Evolutionary conservation across 495 filamentous ascomycete genomes (phyloP), one percentile per base, ranked within the genome.

Genomic region (Pyronema omphalodes): DNA sequence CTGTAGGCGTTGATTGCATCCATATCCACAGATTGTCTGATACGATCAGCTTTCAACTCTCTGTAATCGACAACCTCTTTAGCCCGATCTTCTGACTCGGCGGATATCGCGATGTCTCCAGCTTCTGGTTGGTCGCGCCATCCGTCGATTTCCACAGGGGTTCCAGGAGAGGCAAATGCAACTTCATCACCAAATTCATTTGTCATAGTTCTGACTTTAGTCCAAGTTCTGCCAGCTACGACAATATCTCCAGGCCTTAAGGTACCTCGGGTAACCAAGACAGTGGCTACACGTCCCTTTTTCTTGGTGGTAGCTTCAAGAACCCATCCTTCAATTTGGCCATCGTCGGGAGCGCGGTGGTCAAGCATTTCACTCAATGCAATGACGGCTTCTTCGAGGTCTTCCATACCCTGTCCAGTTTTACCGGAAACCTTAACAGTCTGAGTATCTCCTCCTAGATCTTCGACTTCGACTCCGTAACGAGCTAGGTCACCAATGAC

Each of bases 391-490:
- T 96, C 93, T 69, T 95, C 93, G 14, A 99, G 73, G 50, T 93
- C 86, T 5, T 78, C 68, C 81, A 99, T 94, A 52, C 93, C 93
- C 62, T 82, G 73, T 17, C 93, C 93, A 0, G 89, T 94, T 70
- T 89, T 96, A 19, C 89, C 93, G 62, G 84, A 91, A 15, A 96
- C 88, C 49, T 73, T 76, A 29, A 96, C 86, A 9, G 83, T 85
- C 67, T 95, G 91, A 23, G 87, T 86, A 53, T 99, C 93, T 54
- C 93, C 93, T 37, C 93, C 93, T 61, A 79, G 89, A 61, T 96
- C 91, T 66, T 99, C 93, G 35, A 96, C 80, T 61, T 95, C 84
- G 17, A 99, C 76, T 14, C 84, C 84, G 57, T 93, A 75, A n/a
- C 76, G 70, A 7, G 84, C 77, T 29, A 99, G 78, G 66, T 96